Conservation (phyloP, 2,329 filamentous ascomycete genomes). For the Coniochaeta pulveracea region DNA sequence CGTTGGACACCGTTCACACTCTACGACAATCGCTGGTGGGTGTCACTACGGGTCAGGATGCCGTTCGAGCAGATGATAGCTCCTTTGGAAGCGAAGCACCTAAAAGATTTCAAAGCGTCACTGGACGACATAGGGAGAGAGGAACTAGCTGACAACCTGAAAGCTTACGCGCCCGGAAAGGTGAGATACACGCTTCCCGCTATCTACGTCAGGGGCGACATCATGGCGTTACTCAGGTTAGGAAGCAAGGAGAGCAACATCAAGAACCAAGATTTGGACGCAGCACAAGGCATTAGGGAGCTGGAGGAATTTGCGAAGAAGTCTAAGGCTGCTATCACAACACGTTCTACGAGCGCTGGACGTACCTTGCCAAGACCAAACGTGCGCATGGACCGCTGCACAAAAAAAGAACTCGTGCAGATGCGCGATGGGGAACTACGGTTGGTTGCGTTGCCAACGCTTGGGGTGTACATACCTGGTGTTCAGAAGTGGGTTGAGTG, state of each 20-base stretch:
- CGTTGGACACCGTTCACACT: conserved; percentile 23
- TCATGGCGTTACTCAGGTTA: conserved; percentile 14
- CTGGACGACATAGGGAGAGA: conserved; percentile 21
- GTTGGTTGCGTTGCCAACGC: conserved; percentile 40
- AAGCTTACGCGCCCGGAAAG: conserved; percentile 40
- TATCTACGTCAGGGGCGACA: conserved; percentile 32
- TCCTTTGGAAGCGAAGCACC: conserved; percentile 31
- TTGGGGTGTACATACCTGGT: conserved; percentile 34
- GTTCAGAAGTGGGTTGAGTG: conserved; percentile 36
- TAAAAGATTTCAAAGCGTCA: conserved; percentile 34
- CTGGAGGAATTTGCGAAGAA: background rate
- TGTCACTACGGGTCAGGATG: conserved; percentile 32
- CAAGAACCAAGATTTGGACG: conserved; percentile 1
- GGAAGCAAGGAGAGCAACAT: background rate
- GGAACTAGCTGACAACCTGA: conserved; percentile 30
- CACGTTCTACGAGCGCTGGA: conserved; percentile 5
- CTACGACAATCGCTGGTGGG: conserved; percentile 55
- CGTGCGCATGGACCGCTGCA: background rate
- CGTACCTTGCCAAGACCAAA: background rate
- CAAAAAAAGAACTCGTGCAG: background rate
- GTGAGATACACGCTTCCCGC: conserved; percentile 43
- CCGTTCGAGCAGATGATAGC: conserved; percentile 29
- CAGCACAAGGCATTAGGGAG: background rate
- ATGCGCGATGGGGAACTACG: conserved; percentile 17
- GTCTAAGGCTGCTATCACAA: background rate